Evolutionary conservation across 768 basidiomycete species (phyloP).

Genomic region (Boletus tylopilopsis): DNA sequence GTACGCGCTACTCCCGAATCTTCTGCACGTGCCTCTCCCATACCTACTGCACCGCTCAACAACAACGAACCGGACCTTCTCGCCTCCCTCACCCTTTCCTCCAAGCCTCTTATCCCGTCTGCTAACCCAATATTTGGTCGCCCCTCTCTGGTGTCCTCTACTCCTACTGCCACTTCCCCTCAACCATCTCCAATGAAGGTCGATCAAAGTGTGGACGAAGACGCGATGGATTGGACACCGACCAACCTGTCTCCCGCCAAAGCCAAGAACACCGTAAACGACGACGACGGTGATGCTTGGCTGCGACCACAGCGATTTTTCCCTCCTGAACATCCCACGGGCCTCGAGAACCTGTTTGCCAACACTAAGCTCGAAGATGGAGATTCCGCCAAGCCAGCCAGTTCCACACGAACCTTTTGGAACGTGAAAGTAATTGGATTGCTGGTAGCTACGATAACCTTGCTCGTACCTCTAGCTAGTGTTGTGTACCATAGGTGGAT

Average conservation of each 20-base stretch:
- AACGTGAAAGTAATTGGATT: constrained; percentile 6
- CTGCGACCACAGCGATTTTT: constrained; percentile 73
- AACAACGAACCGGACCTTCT: constrained; percentile 54
- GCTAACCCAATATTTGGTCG: constrained; percentile 64
- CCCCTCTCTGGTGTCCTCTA: constrained; percentile 48
- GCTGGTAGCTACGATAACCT: constrained; percentile 5
- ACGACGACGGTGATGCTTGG: constrained; percentile 45
- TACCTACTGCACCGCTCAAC: constrained; percentile 16
- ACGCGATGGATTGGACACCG: constrained; percentile 71
- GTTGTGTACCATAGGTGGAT: constrained; percentile 22
- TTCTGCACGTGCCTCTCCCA: constrained; percentile 26
- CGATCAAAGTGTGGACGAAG: constrained; percentile 31
- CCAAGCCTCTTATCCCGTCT: constrained; percentile 50
- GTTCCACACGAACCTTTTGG: neutral
- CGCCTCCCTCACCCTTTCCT: constrained; percentile 60
- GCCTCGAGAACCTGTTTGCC: constrained; percentile 67
- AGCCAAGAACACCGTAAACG: constrained; percentile 19
- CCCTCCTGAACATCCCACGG: constrained; percentile 73
- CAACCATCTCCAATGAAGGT: constrained; percentile 23
- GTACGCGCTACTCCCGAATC: constrained; percentile 41
- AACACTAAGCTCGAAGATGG: constrained; percentile 54
- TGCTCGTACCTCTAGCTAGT: constrained; percentile 20
- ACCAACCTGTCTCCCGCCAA: constrained; percentile 35
- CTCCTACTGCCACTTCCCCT: constrained; percentile 27
- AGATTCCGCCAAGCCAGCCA: neutral